phyloP scores from a whole-genome alignment of 2,329 filamentous ascomycete species.

The Didymellaceae sp. region DNA sequence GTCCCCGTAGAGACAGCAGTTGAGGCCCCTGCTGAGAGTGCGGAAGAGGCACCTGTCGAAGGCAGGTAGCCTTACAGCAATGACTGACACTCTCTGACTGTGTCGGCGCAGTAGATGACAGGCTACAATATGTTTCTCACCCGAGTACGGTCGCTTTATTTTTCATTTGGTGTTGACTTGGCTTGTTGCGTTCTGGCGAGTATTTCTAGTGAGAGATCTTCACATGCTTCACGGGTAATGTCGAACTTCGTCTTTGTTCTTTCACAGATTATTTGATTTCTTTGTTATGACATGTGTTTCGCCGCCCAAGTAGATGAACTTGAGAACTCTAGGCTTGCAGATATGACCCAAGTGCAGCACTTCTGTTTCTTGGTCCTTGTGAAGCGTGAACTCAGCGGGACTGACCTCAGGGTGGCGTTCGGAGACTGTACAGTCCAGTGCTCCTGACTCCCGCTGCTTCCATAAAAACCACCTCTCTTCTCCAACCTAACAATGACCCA shows the following conservation, averaged over 20 bases:
- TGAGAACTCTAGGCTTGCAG: background rate
- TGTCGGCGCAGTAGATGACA: background rate
- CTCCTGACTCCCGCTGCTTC: too few relatives aligned
- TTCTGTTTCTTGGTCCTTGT: too few relatives aligned
- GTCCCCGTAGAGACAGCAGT: background rate
- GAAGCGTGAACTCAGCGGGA: background rate
- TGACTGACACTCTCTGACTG: background rate
- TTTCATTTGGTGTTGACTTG: background rate
- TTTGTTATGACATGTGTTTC: background rate
- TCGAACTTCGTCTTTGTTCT: background rate
- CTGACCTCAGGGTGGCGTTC: too few relatives aligned
- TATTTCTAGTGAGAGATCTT: background rate
- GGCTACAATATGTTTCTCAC: conserved; percentile 3
- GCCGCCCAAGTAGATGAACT: background rate
- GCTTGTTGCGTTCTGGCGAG: background rate
- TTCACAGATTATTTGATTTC: background rate
- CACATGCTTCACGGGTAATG: too few relatives aligned
- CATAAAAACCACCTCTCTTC: too few relatives aligned
- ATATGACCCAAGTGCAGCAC: background rate
- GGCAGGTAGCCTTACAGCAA: too few relatives aligned
- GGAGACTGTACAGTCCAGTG: too few relatives aligned
- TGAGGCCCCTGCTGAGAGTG: background rate
- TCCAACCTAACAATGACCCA: too few relatives aligned
- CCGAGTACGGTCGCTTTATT: background rate
- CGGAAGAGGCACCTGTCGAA: background rate